Evolutionary conservation across 2,329 filamentous ascomycete species (phyloP).

Genomic region (Trichoderma citrinoviride): DNA sequence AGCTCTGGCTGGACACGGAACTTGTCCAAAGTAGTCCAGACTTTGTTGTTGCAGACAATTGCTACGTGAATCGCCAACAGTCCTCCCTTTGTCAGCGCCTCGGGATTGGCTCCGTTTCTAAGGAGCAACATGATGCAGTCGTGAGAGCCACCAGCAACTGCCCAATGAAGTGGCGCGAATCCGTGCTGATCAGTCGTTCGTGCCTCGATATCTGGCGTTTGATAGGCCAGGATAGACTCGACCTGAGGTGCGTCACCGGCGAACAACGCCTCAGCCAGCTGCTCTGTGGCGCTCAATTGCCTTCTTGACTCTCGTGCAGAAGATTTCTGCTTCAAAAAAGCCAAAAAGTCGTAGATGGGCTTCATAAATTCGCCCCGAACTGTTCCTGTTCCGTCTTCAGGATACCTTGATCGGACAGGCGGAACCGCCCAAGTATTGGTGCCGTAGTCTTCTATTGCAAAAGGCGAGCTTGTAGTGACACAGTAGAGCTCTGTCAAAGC

Average conservation of each 20-base stretch:
- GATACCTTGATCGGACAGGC: neutral
- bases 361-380: neutral
- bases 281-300: neutral
- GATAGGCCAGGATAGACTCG: neutral
- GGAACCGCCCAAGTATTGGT: neutral
- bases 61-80: slow-evolving; percentile 1
- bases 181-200: slow-evolving; percentile 2
- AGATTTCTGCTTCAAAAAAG: neutral
- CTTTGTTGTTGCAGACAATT: slow-evolving; percentile 13
- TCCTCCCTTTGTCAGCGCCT: neutral
- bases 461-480: neutral
- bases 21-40: neutral
- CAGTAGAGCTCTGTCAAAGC: neutral
- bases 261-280: slow-evolving; percentile 5
- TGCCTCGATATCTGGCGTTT: neutral
- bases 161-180: slow-evolving; percentile 15
- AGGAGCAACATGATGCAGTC: neutral
- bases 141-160: slow-evolving; percentile 2
- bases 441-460: neutral
- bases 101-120: neutral
- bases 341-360: slow-evolving; percentile 7
- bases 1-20: neutral
- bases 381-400: neutral
- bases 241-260: neutral
- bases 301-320: neutral